Conservation (phyloP, 306 rosid species). For the Fragaria vesca region DNA sequence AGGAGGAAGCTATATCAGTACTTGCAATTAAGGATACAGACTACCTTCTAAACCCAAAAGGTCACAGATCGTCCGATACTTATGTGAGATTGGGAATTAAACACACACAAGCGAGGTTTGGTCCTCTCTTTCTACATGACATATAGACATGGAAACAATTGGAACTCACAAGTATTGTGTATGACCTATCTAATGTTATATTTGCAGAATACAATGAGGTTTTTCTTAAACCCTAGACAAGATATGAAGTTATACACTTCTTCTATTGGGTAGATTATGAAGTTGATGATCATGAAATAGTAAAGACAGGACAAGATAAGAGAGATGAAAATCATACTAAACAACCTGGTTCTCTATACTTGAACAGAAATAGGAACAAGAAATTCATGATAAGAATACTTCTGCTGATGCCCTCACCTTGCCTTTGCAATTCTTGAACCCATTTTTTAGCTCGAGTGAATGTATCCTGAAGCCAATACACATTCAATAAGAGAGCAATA, state of each 20-base stretch:
- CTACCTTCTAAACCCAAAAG: background rate
- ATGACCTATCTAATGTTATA: background rate
- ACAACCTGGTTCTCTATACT: background rate
- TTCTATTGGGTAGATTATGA: background rate
- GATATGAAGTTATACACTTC: background rate
- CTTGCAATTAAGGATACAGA: background rate
- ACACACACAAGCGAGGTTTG: background rate
- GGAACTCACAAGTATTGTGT: background rate
- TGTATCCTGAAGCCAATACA: constrained; percentile 55
- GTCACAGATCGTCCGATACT: background rate
- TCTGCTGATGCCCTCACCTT: constrained; percentile 45
- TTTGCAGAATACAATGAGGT: background rate
- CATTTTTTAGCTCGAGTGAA: constrained; percentile 83
- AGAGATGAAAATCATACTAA: background rate
- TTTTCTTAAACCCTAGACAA: background rate
- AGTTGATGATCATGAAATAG: background rate
- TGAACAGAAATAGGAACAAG: background rate
- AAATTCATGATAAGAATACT: background rate
- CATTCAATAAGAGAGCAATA: constrained; percentile 1
- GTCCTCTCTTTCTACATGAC: background rate
- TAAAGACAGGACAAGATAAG: background rate
- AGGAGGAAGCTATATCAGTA: background rate
- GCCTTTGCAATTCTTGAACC: constrained; percentile 83
- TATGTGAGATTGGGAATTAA: background rate
- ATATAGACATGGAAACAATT: background rate